A percentile compares a stretch with the other conserved stretches of the same genome.
These are phyloP conservation scores for Mortierella claussenii DNA, from an alignment of 192 early-diverging fungal species.

Conservation along the genomic window DNA sequence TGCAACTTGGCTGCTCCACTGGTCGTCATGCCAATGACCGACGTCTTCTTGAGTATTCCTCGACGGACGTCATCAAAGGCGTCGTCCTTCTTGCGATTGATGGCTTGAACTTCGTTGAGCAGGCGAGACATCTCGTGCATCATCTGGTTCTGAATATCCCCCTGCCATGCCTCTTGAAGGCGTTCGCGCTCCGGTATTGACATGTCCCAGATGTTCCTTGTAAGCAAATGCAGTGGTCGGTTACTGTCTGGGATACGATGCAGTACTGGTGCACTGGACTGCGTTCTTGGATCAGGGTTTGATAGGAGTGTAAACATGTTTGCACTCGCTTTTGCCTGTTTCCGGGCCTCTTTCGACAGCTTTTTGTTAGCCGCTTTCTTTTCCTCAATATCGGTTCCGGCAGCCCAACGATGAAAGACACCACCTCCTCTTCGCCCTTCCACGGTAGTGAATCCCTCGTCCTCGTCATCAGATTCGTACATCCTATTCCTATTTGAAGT, in stretches of 20 bases:
- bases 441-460: conserved; percentile 8
- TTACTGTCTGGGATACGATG: conserved; percentile 6
- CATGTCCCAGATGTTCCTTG: conserved; percentile 62
- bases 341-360: not conserved
- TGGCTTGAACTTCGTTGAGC: conserved; percentile 12
- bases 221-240: conserved; percentile 4
- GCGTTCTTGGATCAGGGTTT: not conserved
- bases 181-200: conserved; percentile 51
- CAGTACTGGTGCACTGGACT: not conserved
- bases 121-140: conserved; percentile 23
- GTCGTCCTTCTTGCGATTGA: conserved; percentile 6
- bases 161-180: conserved; percentile 54
- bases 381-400: conserved; percentile 11
- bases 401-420: conserved; percentile 13
- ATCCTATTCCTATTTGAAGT: not conserved
- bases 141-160: conserved; percentile 27
- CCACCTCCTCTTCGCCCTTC: not conserved
- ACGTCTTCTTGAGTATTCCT: conserved; percentile 28
- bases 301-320: not conserved
- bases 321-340: not conserved
- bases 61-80: conserved; percentile 49
- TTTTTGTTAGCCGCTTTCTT: conserved; percentile 4
- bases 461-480: not conserved
- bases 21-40: conserved; percentile 70
- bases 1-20: conserved; percentile 66